Evolutionary conservation across 2,329 filamentous ascomycete species (phyloP), one percentile per base, ranked within the genome.

Genomic region (Aspergillus sclerotialis): DNA sequence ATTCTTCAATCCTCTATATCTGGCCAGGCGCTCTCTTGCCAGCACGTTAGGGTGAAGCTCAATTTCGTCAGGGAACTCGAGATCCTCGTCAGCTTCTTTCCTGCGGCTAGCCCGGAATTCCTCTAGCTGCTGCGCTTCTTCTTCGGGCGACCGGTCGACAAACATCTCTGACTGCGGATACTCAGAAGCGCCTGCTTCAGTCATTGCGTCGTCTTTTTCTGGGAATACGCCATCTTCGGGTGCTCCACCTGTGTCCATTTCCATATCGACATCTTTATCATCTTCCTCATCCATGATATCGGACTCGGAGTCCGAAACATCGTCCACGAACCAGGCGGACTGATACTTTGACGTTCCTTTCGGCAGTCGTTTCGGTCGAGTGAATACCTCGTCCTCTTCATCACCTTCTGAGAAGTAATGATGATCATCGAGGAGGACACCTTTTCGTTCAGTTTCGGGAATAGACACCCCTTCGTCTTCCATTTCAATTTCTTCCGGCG

Each of bases 321-420:
- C 82, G 36, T 78, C 82, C 23, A 98, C 65, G 56, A 84, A 95
- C 92, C 92, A 98, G 7, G 90, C 89, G 14, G 89, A 76, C 64
- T 98, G 92, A 61, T 95, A 96, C 36, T 82, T 78, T 25, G 92
- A 96, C 2, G 92, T 98, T 43, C 92, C 92, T 61, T 81, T 85
- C 1, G 92, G 92, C 14, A 98, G 64, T 42, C 78, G 78, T 63
- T 82, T 92, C 5, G 85, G 84, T 19, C 67, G 19, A 23, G 7
- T 64, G 23, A 72, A 63, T 12, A 78, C 67, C 12, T 73, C 67
- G 34, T 78, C 70, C 4, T 61, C 65, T 34, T 92, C 82, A 30
- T 92, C 87, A n/a, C n/a, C n/a, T 28, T 96, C 90, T 0, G 89
- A 89, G 56, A 96, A 98, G 61, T 98, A 98, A 58, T 96, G 90